These are phyloP conservation scores for Hylodesmum podocarpum DNA, from an alignment of 306 rosid species.

Conservation along the genomic window DNA sequence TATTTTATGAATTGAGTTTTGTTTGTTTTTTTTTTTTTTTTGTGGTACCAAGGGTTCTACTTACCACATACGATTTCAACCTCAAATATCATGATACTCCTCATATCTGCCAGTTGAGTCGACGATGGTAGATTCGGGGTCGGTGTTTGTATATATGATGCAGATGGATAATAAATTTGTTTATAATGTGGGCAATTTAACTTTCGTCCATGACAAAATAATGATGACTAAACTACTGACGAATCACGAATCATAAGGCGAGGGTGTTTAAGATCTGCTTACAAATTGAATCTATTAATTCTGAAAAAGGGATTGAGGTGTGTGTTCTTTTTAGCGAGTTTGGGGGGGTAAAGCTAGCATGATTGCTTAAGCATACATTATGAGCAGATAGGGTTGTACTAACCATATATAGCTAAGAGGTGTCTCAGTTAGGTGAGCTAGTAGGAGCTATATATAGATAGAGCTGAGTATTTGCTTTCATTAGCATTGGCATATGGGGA, in stretches of 20 bases:
- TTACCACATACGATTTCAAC: too few species aligned
- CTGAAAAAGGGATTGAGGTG: slow-evolving; percentile 29
- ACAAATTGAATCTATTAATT: neutral
- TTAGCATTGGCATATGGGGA: neutral
- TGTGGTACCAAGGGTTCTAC: too few species aligned
- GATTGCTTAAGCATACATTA: neutral
- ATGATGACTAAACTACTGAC: slow-evolving; percentile 15
- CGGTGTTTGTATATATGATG: too few species aligned
- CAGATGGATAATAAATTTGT: too few species aligned
- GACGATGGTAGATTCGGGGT: too few species aligned
- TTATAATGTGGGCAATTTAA: too few species aligned
- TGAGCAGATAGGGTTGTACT: neutral
- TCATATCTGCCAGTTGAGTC: too few species aligned
- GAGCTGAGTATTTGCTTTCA: neutral
- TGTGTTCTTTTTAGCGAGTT: slow-evolving; percentile 28
- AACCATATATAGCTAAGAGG: neutral
- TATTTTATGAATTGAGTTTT: too few species aligned
- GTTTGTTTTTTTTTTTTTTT: too few species aligned
- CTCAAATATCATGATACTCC: too few species aligned
- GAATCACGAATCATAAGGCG: slow-evolving; percentile 14
- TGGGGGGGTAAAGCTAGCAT: slow-evolving; percentile 28
- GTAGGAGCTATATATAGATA: neutral
- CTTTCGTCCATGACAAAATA: neutral
- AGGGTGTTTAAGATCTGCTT: slow-evolving; percentile 20
- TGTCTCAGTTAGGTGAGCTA: neutral